Evolutionary conservation across 2,329 filamentous ascomycete species (phyloP).

Genomic region (Hyphodiscus sp.): DNA sequence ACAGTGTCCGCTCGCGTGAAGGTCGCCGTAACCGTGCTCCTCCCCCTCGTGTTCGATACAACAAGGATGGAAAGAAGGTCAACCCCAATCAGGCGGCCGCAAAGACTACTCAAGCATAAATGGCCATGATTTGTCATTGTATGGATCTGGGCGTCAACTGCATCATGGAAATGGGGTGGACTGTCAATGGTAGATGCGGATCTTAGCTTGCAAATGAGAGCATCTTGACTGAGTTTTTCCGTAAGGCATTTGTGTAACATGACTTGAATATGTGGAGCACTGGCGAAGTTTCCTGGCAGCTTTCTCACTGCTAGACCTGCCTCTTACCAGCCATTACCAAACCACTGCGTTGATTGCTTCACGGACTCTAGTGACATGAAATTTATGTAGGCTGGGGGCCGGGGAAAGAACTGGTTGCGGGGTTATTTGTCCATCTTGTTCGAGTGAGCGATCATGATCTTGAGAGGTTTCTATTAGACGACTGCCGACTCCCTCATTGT

Average conservation of each 20-base stretch:
- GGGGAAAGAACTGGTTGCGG: too few species aligned
- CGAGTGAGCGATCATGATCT: too few species aligned
- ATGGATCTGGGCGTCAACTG: not conserved
- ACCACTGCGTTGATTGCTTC: too few species aligned
- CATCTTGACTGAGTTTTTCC: not conserved
- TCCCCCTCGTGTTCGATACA: slow-evolving; percentile 95
- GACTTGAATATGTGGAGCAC: not conserved
- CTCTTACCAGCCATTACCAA: too few species aligned
- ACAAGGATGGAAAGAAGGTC: slow-evolving; percentile 99
- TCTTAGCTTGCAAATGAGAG: not conserved
- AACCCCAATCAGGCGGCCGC: slow-evolving; percentile 40
- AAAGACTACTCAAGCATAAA: slow-evolving; percentile 29
- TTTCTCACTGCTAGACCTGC: too few species aligned
- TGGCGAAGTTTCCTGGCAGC: not conserved
- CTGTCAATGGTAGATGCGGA: not conserved
- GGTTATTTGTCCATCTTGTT: too few species aligned
- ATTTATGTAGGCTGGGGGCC: too few species aligned
- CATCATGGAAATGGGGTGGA: not conserved
- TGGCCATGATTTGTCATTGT: not conserved
- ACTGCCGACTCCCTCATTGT: too few species aligned
- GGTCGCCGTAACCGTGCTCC: slow-evolving; percentile 98
- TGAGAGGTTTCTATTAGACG: too few species aligned
- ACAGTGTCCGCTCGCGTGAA: slow-evolving; percentile 90
- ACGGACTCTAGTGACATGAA: too few species aligned
- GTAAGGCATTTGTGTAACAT: too few species aligned